phyloP scores from a whole-genome alignment of 768 basidiomycete species.

The Leccinellum albellum region DNA sequence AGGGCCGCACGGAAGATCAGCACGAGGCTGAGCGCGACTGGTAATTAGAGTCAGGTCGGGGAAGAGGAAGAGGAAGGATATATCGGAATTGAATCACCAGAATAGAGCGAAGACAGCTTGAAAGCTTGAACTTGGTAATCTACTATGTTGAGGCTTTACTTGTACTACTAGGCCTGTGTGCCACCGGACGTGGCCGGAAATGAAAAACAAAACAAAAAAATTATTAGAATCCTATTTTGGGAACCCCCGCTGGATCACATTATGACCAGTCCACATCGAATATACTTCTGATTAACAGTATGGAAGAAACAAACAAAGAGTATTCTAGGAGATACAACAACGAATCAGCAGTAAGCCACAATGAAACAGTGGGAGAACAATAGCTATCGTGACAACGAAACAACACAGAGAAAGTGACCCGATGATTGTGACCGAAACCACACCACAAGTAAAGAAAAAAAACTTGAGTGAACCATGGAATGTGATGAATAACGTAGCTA shows the following conservation, averaged over 20 bases:
- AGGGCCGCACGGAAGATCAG: slow-evolving; percentile 28
- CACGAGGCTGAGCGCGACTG: slow-evolving; percentile 33
- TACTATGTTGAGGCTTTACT: neutral
- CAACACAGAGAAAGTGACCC: slow-evolving; percentile 4
- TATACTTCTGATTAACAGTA: neutral
- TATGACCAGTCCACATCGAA: too few relatives aligned
- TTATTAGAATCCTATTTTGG: too few relatives aligned
- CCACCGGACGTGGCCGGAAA: slow-evolving; percentile 8
- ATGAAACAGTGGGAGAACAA: slow-evolving; percentile 6
- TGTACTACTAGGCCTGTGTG: neutral
- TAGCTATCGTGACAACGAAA: slow-evolving; percentile 5
- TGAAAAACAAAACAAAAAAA: neutral
- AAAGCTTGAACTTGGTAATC: neutral
- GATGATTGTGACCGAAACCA: slow-evolving; percentile 4
- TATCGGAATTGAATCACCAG: slow-evolving; percentile 15
- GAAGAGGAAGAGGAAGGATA: too few relatives aligned
- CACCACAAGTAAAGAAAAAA: neutral
- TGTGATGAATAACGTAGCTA: slow-evolving; percentile 4
- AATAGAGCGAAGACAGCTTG: slow-evolving; percentile 30
- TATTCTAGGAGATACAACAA: slow-evolving; percentile 10
- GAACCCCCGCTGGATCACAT: too few relatives aligned
- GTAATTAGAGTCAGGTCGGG: slow-evolving; percentile 1
- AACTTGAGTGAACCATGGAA: neutral
- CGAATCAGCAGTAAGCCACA: neutral
- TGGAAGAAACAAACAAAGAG: neutral